These are phyloP conservation scores for Exophiala phaeomuriformis DNA, from an alignment of 2,329 filamentous ascomycete species.

Conservation along the genomic window DNA sequence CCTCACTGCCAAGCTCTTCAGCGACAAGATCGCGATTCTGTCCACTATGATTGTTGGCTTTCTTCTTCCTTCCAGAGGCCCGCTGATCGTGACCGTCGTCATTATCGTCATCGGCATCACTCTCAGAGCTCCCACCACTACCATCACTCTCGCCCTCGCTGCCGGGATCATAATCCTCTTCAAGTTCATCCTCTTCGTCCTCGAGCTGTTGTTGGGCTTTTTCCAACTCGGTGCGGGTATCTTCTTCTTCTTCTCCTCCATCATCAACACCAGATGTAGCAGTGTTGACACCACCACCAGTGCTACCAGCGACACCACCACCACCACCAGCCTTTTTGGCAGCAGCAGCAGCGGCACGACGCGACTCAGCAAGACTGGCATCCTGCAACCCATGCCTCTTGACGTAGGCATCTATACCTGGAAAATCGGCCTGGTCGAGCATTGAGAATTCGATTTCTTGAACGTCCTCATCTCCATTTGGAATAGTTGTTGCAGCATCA, in stretches of 20 bases:
- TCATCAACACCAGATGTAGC: slow-evolving; percentile 22
- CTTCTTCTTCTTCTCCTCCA: slow-evolving; percentile 29
- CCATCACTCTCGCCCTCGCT: slow-evolving; percentile 44
- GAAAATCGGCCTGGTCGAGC: slow-evolving; percentile 58
- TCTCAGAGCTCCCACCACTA: slow-evolving; percentile 41
- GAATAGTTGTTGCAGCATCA: background rate
- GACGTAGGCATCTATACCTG: slow-evolving; percentile 56
- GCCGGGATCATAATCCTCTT: slow-evolving; percentile 47
- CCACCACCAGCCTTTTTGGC: background rate
- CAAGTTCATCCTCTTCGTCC: slow-evolving; percentile 39
- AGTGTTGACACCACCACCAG: background rate
- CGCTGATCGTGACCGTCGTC: slow-evolving; percentile 30
- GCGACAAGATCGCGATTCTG: slow-evolving; percentile 32
- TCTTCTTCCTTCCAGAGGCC: slow-evolving; percentile 28
- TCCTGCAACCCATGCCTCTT: slow-evolving; percentile 56
- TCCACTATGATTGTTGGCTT: slow-evolving; percentile 16
- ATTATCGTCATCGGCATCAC: slow-evolving; percentile 39
- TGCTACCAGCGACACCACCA: background rate
- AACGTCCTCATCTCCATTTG: slow-evolving; percentile 30
- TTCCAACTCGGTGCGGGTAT: slow-evolving; percentile 52
- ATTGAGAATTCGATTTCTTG: slow-evolving; percentile 59
- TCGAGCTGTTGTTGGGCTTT: slow-evolving; percentile 50
- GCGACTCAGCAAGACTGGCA: slow-evolving; percentile 53
- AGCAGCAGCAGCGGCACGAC: slow-evolving; percentile 32
- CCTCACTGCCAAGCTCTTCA: slow-evolving; percentile 40